Percentiles rank a stretch among this genome's conserved stretches.
Conservation (phyloP, 1,139 yeast genomes). For the Yamadazyma dushanensis region DNA sequence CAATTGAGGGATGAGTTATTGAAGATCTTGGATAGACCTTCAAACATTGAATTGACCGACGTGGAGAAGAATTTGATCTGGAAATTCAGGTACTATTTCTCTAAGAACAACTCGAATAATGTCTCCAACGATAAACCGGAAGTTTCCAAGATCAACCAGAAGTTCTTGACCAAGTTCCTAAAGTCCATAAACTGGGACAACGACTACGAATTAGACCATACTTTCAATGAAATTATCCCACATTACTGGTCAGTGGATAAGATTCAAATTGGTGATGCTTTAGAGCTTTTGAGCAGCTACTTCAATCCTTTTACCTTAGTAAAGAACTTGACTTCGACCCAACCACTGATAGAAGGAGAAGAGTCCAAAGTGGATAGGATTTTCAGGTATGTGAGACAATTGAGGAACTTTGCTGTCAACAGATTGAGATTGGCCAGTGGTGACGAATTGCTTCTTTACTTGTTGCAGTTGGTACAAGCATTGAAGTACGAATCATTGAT, state of each 20-base stretch:
- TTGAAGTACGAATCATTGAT: slow-evolving; percentile 65
- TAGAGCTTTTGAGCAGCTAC: slow-evolving; percentile 79
- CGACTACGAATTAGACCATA: slow-evolving; percentile 75
- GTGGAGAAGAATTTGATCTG: slow-evolving; percentile 87
- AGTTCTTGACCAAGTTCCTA: slow-evolving; percentile 77
- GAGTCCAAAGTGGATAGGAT: slow-evolving; percentile 35
- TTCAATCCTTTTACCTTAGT: slow-evolving; percentile 47
- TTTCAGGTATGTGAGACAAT: slow-evolving; percentile 40
- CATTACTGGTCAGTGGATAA: slow-evolving; percentile 57
- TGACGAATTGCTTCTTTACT: slow-evolving; percentile 74
- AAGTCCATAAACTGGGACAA: slow-evolving; percentile 90
- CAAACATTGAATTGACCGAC: slow-evolving; percentile 77
- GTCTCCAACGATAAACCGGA: slow-evolving; percentile 15
- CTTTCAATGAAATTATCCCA: slow-evolving; percentile 56
- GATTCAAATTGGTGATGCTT: slow-evolving; percentile 88
- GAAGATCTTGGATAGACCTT: slow-evolving; percentile 70
- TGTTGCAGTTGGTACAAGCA: slow-evolving; percentile 91
- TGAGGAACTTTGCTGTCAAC: slow-evolving; percentile 84
- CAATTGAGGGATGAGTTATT: slow-evolving; percentile 74
- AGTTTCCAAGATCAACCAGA: slow-evolving; percentile 29
- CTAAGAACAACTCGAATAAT: slow-evolving; percentile 49
- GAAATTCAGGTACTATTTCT: slow-evolving; percentile 86
- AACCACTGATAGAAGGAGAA: slow-evolving; percentile 10
- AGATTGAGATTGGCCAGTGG: slow-evolving; percentile 77
- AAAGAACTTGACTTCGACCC: slow-evolving; percentile 12